These are phyloP conservation scores for Penicillium herquei DNA, from an alignment of 495 filamentous ascomycete genomes.

Conservation along the genomic window DNA sequence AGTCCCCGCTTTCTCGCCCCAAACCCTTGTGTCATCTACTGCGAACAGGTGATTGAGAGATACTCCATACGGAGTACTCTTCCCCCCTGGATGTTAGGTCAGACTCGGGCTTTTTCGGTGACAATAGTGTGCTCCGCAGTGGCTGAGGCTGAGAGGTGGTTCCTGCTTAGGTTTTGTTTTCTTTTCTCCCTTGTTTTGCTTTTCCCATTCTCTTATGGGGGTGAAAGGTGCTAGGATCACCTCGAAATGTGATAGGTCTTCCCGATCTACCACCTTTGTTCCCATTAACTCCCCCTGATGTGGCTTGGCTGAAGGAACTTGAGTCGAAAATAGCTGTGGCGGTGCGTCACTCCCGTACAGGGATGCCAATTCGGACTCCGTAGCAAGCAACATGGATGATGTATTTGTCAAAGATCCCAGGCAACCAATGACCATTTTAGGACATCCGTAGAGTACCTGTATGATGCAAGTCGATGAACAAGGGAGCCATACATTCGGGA, in stretches of 20 bases:
- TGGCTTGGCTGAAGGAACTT: constrained; percentile 14
- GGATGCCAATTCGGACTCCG: background rate
- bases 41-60: background rate
- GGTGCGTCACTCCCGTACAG: constrained; percentile 14
- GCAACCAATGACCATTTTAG: background rate
- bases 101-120: constrained; percentile 19
- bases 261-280: background rate
- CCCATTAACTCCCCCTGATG: constrained; percentile 4
- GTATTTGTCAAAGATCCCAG: constrained; percentile 4
- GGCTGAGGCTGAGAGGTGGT: constrained; percentile 13
- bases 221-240: background rate
- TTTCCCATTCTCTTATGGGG: background rate
- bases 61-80: background rate
- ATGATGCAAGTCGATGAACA: background rate
- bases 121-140: constrained; percentile 1
- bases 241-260: constrained; percentile 17
- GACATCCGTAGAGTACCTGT: background rate
- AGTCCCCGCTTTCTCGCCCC: constrained; percentile 6
- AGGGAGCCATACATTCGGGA: constrained; percentile 8
- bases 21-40: constrained; percentile 7
- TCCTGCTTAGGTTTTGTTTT: background rate
- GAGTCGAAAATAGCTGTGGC: constrained; percentile 11
- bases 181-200: background rate
- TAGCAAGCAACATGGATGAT: background rate
- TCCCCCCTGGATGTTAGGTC: background rate